Evolutionary conservation across 306 rosid genomes (phyloP), one percentile per base, ranked within the genome.

Genomic region (Gillenia trifoliata): DNA sequence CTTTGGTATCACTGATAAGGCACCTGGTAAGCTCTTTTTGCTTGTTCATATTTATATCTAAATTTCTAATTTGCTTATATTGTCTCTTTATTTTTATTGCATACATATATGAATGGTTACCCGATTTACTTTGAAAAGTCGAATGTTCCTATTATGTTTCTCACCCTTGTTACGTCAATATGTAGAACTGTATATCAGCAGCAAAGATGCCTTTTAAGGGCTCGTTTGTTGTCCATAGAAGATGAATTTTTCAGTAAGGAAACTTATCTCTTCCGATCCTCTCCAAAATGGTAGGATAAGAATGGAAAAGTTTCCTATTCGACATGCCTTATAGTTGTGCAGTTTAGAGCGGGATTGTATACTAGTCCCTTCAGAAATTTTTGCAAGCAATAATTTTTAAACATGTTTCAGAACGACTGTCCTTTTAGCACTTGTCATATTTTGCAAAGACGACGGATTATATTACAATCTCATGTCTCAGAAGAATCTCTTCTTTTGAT

Each of bases 11-110:
- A 41, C 66, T 26, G 68, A 72, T 22, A 70, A 54, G 60, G 25
- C 74, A 28, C 66, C 79, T 1, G 86, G 87, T 88, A 78, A 74
- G 71, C 20, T n/a, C 62, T 66, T 30, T 56, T 34, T 79, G 63
- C 40, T 33, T 54, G 47, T 68, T 75, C 60, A 49, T 56, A 54
- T 15, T 26, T 11, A 4, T 6, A 23, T 40, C 34, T 66, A 31
- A 40, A 1, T 41, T n/a, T 41, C 8, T 13, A 38, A 22, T 66
- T 40, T 11, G 7, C 50, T n/a, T 30, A 8, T 22, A 1, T 34
- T 50, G 17, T 10, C 28, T 31, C 15, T 33, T 73, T 59, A 25
- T 40, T n/a, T 40, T 60, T 50, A 10, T 38, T 38, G 41, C 11
- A 38, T 38, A 38, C 41, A 38, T 8, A 38, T 8, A 38, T 38